Evolutionary conservation across 768 basidiomycete species (phyloP).

Genomic region (Termitomyces sp.): DNA sequence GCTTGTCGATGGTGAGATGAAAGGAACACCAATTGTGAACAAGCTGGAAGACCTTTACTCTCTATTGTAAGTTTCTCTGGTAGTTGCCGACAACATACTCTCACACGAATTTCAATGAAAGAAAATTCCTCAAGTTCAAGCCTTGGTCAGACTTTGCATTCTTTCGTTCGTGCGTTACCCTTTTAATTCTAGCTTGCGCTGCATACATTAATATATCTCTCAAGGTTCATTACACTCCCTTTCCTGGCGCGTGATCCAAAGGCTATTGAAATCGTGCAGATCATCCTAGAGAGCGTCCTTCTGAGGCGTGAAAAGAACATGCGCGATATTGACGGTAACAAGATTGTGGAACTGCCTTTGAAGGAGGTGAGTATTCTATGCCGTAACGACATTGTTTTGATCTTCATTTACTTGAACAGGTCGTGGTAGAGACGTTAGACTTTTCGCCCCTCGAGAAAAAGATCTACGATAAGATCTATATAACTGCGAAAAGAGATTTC

Average conservation of each 20-base stretch:
- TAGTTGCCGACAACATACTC: not conserved
- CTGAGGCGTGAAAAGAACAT: slow-evolving; percentile 91
- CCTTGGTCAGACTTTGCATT: slow-evolving; percentile 83
- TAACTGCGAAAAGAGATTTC: slow-evolving; percentile 73
- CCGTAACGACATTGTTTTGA: not conserved
- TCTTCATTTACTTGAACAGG: slow-evolving; percentile 27
- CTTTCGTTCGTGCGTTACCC: slow-evolving; percentile 73
- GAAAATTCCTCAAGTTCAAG: slow-evolving; percentile 71
- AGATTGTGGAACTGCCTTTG: slow-evolving; percentile 81
- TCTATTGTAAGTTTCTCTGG: slow-evolving; percentile 42
- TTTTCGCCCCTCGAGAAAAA: slow-evolving; percentile 78
- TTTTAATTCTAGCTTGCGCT: not conserved
- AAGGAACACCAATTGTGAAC: slow-evolving; percentile 93
- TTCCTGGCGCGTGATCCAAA: slow-evolving; percentile 89
- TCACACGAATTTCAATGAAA: slow-evolving; percentile 20
- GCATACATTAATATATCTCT: slow-evolving; percentile 1
- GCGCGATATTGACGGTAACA: slow-evolving; percentile 80
- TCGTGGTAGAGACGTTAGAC: slow-evolving; percentile 66
- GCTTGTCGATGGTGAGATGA: not conserved
- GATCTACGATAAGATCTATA: slow-evolving; percentile 86
- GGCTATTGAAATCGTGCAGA: slow-evolving; percentile 92
- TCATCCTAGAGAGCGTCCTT: slow-evolving; percentile 84
- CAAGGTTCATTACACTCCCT: slow-evolving; percentile 84
- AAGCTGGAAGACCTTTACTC: slow-evolving; percentile 89
- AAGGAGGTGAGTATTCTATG: slow-evolving; percentile 55